A percentile compares a stretch with the other conserved stretches of the same genome.
Evolutionary conservation across 1,139 yeast species (phyloP).

Genomic region (Kodamaea ohmeri): DNA sequence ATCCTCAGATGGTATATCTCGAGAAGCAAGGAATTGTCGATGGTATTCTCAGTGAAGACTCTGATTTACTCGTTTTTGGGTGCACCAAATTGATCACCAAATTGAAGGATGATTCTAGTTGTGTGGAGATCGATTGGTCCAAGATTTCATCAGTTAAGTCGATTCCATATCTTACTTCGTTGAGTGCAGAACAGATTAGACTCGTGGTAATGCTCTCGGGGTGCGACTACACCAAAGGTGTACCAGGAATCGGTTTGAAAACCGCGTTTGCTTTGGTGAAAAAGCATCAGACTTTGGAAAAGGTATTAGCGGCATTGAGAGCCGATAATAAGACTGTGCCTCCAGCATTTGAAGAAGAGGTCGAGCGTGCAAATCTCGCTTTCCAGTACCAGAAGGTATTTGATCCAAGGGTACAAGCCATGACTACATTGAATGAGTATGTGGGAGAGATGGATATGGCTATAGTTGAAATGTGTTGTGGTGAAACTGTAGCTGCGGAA

Average conservation of each 20-base stretch:
- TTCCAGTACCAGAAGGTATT: slow-evolving; percentile 86
- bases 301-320: slow-evolving; percentile 55
- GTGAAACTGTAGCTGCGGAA: slow-evolving; percentile 46
- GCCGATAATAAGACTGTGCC: slow-evolving; percentile 68
- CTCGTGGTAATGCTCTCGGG: slow-evolving; percentile 87
- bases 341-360: slow-evolving; percentile 55
- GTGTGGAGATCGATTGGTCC: slow-evolving; percentile 62
- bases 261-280: slow-evolving; percentile 68
- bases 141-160: slow-evolving; percentile 47
- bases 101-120: slow-evolving; percentile 71
- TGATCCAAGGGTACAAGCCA: slow-evolving; percentile 50
- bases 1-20: slow-evolving; percentile 90
- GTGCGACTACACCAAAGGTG: slow-evolving; percentile 91
- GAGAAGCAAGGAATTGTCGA: slow-evolving; percentile 74
- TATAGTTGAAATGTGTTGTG: slow-evolving; percentile 61
- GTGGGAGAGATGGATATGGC: slow-evolving; percentile 27
- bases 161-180: slow-evolving; percentile 44
- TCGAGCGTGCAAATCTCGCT: slow-evolving; percentile 68
- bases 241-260: slow-evolving; percentile 75
- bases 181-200: slow-evolving; percentile 60
- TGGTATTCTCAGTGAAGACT: slow-evolving; percentile 91
- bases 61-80: slow-evolving; percentile 90
- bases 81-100: slow-evolving; percentile 75
- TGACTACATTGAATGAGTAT: slow-evolving; percentile 60
- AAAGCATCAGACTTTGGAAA: slow-evolving; percentile 49